These are phyloP conservation scores for Singerocomus inundabilis DNA, from an alignment of 1,284 basidiomycete species.

Conservation along the genomic window DNA sequence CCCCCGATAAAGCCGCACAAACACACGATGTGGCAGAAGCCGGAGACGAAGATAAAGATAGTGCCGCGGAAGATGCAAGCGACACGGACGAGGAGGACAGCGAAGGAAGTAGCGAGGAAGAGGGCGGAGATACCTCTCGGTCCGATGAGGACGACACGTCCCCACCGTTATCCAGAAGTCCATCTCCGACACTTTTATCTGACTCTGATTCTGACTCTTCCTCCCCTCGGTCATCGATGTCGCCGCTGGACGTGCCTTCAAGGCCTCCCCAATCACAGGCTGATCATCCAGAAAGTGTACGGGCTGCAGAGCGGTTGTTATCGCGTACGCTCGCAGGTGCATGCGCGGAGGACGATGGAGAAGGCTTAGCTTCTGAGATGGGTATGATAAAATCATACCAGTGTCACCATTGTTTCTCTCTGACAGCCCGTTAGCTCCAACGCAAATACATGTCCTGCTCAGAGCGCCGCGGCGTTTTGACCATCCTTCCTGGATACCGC, in stretches of 20 bases:
- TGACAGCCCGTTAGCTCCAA: slow-evolving; percentile 48
- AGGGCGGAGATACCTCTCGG: slow-evolving; percentile 22
- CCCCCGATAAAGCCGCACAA: neutral
- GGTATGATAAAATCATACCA: slow-evolving; percentile 37
- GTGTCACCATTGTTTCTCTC: neutral
- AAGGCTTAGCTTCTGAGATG: slow-evolving; percentile 58
- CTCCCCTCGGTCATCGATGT: slow-evolving; percentile 1
- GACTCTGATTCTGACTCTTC: slow-evolving; percentile 2
- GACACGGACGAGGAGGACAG: slow-evolving; percentile 19
- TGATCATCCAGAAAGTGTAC: slow-evolving; percentile 49
- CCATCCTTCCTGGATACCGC: slow-evolving; percentile 72
- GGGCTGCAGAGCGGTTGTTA: slow-evolving; percentile 57
- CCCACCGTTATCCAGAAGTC: slow-evolving; percentile 23
- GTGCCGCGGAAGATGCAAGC: neutral
- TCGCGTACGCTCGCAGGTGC: slow-evolving; percentile 59
- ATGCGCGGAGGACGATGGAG: slow-evolving; percentile 51
- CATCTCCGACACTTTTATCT: slow-evolving; percentile 22
- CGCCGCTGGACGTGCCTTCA: neutral
- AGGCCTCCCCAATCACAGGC: slow-evolving; percentile 23
- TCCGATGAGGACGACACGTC: slow-evolving; percentile 22
- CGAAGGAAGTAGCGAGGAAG: slow-evolving; percentile 20
- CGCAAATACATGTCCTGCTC: slow-evolving; percentile 66
- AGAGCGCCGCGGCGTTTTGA: slow-evolving; percentile 68
- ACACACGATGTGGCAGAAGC: neutral
- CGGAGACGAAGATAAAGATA: neutral